These are phyloP conservation scores for Zasmidium cellare DNA, from an alignment of 2,329 filamentous ascomycete species.

Conservation along the genomic window DNA sequence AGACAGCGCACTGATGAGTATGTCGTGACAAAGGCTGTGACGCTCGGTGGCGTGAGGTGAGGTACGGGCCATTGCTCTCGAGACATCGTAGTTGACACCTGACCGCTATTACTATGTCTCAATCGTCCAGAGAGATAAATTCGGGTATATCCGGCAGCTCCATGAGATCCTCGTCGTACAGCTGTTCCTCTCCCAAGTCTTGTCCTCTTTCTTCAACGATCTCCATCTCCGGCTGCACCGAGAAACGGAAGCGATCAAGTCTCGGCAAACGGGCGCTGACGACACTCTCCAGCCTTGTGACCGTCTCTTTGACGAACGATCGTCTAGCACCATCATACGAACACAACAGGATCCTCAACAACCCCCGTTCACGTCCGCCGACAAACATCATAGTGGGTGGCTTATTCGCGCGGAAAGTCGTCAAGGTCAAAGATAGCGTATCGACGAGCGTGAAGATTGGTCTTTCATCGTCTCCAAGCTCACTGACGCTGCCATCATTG, in stretches of 20 bases:
- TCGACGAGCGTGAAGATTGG: neutral
- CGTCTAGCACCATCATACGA: neutral
- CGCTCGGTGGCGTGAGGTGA: no score
- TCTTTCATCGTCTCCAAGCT: neutral
- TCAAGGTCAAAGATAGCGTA: neutral
- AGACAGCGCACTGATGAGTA: conserved; percentile 53
- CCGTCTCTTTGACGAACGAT: neutral
- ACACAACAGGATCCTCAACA: neutral
- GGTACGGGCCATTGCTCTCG: no score
- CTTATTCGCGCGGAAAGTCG: neutral
- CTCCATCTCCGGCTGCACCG: neutral
- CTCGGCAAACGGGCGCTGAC: neutral
- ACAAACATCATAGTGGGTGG: neutral
- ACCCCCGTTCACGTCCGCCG: neutral
- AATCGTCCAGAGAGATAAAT: neutral
- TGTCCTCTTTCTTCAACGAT: neutral
- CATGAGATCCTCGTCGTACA: neutral
- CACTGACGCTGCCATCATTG: neutral
- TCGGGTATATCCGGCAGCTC: neutral
- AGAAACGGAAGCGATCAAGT: neutral
- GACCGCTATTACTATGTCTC: no score
- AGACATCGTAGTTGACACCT: no score
- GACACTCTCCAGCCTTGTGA: neutral
- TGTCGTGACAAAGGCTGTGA: conserved; percentile 45
- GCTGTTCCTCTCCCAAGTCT: neutral